phyloP scores from a whole-genome alignment of 2,329 filamentous ascomycete species.

The Aspergillus vadensis region DNA sequence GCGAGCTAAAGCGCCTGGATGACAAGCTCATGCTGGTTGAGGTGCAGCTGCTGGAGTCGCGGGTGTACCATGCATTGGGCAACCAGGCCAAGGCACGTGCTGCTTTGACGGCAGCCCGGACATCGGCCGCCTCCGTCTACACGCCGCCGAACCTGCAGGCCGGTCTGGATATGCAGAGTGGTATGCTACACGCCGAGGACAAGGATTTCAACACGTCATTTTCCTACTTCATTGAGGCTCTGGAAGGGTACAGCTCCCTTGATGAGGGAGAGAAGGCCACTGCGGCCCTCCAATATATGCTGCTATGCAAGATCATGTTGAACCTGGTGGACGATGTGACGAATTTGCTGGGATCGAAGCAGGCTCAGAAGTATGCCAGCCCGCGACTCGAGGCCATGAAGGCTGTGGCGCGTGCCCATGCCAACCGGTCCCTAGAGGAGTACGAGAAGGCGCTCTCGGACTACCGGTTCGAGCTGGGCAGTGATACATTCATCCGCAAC shows the following conservation, averaged over 20 bases:
- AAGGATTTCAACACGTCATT: slow-evolving; percentile 98
- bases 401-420: slow-evolving; percentile 91
- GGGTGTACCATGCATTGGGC: slow-evolving; percentile 94
- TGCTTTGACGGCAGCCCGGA: slow-evolving; percentile 89
- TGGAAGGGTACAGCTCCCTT: slow-evolving; percentile 93
- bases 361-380: slow-evolving; percentile 93
- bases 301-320: slow-evolving; percentile 99
- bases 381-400: slow-evolving; percentile 99
- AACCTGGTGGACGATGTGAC: slow-evolving; percentile 97
- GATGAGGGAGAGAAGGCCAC: slow-evolving; percentile 89
- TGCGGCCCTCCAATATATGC: slow-evolving; percentile 98
- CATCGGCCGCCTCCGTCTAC: slow-evolving; percentile 94
- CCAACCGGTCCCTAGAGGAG: slow-evolving; percentile 92
- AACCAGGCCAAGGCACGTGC: slow-evolving; percentile 96
- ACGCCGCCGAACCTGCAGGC: slow-evolving; percentile 93
- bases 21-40: slow-evolving; percentile 98
- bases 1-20: slow-evolving; percentile 95
- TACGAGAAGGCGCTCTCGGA: slow-evolving; percentile 90
- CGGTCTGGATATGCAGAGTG: slow-evolving; percentile 97
- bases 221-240: slow-evolving; percentile 98
- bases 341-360: slow-evolving; percentile 90
- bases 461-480: slow-evolving; percentile 91
- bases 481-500: slow-evolving; percentile 94
- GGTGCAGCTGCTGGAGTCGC: slow-evolving; percentile 94
- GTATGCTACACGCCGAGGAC: slow-evolving; percentile 97